Percentiles rank a stretch among this genome's conserved stretches.
Evolutionary conservation across 495 filamentous ascomycete genomes (phyloP).

Genomic region (Xylaria nigripes): DNA sequence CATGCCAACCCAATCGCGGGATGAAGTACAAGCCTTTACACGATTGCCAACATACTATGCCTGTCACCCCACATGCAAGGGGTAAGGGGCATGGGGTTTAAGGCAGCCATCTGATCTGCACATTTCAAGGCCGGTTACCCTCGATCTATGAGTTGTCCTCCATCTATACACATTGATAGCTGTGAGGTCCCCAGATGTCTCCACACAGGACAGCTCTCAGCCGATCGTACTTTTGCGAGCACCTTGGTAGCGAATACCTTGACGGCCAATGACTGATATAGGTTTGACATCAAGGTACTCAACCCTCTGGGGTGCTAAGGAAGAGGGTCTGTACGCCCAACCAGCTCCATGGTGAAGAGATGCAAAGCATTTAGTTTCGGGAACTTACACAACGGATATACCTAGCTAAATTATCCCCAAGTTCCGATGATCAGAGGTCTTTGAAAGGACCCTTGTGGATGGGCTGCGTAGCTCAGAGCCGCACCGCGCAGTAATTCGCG

Average conservation of each 20-base stretch:
- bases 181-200: not conserved
- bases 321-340: not conserved
- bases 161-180: not conserved
- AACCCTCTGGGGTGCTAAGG: not conserved
- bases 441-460: not conserved
- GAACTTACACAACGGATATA: not conserved
- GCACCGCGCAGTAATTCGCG: not conserved
- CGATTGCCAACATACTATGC: not conserved
- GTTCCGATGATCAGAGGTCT: not conserved
- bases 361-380: not conserved
- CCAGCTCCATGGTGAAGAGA: not conserved
- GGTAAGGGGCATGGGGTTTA: not conserved
- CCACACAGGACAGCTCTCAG: not conserved
- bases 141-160: not conserved
- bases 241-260: not conserved
- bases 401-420: not conserved
- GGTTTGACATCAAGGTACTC: not conserved
- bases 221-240: not conserved
- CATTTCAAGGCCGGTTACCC: not conserved
- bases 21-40: conserved; percentile 29
- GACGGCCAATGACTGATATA: not conserved
- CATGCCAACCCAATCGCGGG: conserved; percentile 90
- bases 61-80: not conserved
- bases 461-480: not conserved
- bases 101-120: not conserved